A percentile compares a stretch with the other conserved stretches of the same genome.
Evolutionary conservation across 345 rosid species (phyloP).

Genomic region (Dipteronia dyeriana): DNA sequence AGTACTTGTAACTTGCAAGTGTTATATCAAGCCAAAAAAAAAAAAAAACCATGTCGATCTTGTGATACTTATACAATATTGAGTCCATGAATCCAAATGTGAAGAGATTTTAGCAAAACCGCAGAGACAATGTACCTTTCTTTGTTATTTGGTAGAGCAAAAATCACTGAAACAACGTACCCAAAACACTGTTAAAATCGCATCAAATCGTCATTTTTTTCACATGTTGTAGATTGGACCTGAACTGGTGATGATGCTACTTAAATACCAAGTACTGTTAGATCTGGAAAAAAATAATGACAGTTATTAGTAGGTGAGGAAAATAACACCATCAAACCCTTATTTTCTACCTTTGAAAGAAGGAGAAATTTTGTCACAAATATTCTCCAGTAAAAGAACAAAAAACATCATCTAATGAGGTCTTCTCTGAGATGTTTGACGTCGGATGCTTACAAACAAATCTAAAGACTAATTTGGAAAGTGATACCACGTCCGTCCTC

Average conservation of each 20-base stretch:
- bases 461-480: too few species aligned
- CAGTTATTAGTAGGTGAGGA: neutral
- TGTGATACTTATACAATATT: neutral
- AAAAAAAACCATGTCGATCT: too few species aligned
- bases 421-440: too few species aligned
- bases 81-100: neutral
- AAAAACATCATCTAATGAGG: too few species aligned
- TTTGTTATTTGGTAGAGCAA: neutral
- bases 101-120: neutral
- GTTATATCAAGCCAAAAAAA: too few species aligned
- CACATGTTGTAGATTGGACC: neutral
- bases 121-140: neutral
- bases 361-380: too few species aligned
- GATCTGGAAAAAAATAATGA: neutral
- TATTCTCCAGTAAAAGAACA: too few species aligned
- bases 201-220: neutral
- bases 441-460: too few species aligned
- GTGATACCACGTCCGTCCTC: too few species aligned
- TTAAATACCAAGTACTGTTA: neutral
- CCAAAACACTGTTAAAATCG: neutral
- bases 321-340: too few species aligned
- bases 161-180: neutral
- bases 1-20: too few species aligned
- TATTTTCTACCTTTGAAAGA: too few species aligned
- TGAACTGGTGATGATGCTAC: neutral